Percentiles rank a stretch among this genome's conserved stretches.
Evolutionary conservation across 169 alveolate genomes (phyloP).

Genomic region (Plasmodium malariae): DNA sequence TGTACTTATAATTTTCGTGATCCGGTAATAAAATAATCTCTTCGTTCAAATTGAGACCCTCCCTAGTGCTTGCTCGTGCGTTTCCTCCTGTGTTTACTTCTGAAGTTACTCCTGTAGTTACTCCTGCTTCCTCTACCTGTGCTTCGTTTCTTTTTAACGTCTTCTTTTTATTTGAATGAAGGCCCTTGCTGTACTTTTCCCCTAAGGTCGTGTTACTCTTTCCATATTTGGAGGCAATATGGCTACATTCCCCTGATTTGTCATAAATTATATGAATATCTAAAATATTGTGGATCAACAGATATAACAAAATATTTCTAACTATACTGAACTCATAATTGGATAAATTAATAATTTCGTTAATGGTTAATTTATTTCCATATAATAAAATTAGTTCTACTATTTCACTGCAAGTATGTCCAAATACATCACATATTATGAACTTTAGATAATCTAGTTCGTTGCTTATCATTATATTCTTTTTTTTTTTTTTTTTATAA

Average conservation of each 20-base stretch:
- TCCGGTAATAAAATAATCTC: conserved; percentile 22
- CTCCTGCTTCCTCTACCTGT: too few relatives aligned
- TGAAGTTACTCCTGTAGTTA: too few relatives aligned
- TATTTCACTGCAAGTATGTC: conserved; percentile 46
- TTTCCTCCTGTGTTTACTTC: too few relatives aligned
- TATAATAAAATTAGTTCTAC: conserved; percentile 51
- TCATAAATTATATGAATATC: conserved; percentile 32
- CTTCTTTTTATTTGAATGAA: too few relatives aligned
- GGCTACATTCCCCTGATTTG: conserved; percentile 54
- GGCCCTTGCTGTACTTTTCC: too few relatives aligned
- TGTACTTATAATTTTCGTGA: conserved; percentile 36
- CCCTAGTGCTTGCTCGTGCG: too few relatives aligned
- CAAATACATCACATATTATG: conserved; percentile 52
- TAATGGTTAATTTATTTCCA: conserved; percentile 57
- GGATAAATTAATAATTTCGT: conserved; percentile 52
- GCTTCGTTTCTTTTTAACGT: too few relatives aligned
- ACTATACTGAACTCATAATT: conserved; percentile 51
- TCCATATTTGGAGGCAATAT: background rate
- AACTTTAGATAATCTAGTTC: conserved; percentile 58
- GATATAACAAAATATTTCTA: conserved; percentile 41
- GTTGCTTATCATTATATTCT: conserved; percentile 55
- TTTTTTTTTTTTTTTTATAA: too few relatives aligned
- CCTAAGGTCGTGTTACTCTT: background rate
- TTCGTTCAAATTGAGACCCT: too few relatives aligned
- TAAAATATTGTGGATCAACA: conserved; percentile 47